Evolutionary conservation across 2,329 filamentous ascomycete species (phyloP), one percentile per base, ranked within the genome.

Genomic region (Raffaelea albimanens): DNA sequence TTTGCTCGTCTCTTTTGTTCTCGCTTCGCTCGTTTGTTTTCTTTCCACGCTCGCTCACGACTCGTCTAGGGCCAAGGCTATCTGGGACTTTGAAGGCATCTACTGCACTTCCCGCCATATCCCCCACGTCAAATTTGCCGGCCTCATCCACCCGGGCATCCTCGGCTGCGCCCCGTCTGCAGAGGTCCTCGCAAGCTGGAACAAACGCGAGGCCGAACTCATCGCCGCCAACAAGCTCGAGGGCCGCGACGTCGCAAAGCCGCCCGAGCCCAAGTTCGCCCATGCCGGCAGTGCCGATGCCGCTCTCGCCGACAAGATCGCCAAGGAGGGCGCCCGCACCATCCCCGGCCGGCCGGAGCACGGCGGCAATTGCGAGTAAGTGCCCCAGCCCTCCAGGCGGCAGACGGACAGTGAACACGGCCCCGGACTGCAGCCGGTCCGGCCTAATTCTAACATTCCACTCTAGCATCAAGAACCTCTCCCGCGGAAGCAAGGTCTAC

Each of bases 141-240:
- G 90, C 0, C 73, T 95, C 29, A 95, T 95, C 60, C 90, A 95
- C 62, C 90, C 90, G 0, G 90, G 90, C 4, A 95, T 96, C 54
- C 70, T 96, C 10, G 90, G 90, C 18, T 95, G 88, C 59, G 90
- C 90, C 0, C 90, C 90, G 0, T 91, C 86, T 0, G 69, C 80
- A 3, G 82, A 87, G 55, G 70, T 96, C 16, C 77, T 95, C 11
- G 78, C 76, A 0, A 82, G 80, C 45, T 95, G 90, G 90, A 95
- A 95, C 60, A 73, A 70, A 50, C 85, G 90, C 31, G 90, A 96
- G 64, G 82, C 67, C 13, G 85, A 91, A 53, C 73, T 96, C 10
- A 90, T 95, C 52, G 70, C 78, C 0, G 77, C 82, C 3, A 76
- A 80, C 43, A 75, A 80, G 59, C 74, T 85, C 44, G 53, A 50